Percentiles rank a stretch among this genome's conserved stretches.
phyloP scores from a whole-genome alignment of 2,329 filamentous ascomycete genomes.

The Tolypocladium tundrense region DNA sequence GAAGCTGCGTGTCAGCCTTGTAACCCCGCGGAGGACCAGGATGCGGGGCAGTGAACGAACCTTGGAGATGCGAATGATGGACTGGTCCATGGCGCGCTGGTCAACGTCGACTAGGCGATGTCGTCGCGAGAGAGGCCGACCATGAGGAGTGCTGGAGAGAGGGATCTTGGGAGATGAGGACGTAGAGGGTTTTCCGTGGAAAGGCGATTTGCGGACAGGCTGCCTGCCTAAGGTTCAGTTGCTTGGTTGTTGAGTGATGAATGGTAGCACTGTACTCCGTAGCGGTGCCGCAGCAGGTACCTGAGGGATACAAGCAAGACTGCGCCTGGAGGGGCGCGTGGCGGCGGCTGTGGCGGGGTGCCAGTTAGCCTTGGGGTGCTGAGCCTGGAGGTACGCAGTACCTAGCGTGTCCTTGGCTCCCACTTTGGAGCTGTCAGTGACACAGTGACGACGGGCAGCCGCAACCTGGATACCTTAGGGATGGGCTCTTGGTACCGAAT shows the following conservation, averaged over 20 bases:
- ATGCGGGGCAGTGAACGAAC: constrained; percentile 33
- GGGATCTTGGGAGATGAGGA: not conserved
- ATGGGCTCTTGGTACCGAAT: not conserved
- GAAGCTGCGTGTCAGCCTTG: constrained; percentile 4
- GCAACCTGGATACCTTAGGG: no score
- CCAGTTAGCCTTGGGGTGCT: not conserved
- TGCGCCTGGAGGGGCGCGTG: not conserved
- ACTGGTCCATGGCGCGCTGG: constrained; percentile 51
- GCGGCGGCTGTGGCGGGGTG: not conserved
- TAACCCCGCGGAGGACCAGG: constrained; percentile 16
- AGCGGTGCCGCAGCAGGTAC: not conserved
- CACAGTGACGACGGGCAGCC: not conserved
- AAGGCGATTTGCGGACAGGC: not conserved
- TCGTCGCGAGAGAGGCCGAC: not conserved
- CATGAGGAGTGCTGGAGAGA: constrained; percentile 2
- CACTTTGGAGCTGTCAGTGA: not conserved
- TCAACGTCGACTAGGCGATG: constrained; percentile 1
- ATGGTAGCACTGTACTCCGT: not conserved
- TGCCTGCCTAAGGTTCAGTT: not conserved
- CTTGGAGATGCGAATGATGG: constrained; percentile 79
- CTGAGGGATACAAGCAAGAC: not conserved
- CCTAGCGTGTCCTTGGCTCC: not conserved
- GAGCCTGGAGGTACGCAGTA: not conserved
- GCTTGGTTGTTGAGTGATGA: not conserved
- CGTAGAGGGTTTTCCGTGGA: not conserved